Evolutionary conservation across 331 rosid genomes (phyloP).

Genomic region (Phaseolus coccineus): DNA sequence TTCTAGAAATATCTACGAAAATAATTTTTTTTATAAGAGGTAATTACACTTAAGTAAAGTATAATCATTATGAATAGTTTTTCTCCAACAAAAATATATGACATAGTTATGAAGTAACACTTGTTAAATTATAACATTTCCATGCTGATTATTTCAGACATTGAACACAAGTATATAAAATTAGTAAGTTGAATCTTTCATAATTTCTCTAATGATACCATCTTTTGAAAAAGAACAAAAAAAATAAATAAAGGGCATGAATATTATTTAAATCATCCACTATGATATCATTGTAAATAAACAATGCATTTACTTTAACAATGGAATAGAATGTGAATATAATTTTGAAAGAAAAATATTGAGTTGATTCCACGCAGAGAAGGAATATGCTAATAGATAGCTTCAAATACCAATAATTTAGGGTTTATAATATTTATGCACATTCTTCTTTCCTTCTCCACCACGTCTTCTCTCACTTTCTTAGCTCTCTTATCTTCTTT

Average conservation of each 20-base stretch:
- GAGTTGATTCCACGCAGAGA: conserved; percentile 48
- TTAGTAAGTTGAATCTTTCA: neutral
- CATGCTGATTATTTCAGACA: no score
- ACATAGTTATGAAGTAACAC: no score
- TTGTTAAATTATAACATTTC: no score
- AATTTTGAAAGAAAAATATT: conserved; percentile 24
- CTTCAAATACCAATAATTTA: conserved; percentile 36
- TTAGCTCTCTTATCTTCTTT: neutral
- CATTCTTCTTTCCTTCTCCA: conserved; percentile 16
- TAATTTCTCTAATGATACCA: neutral
- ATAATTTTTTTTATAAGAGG: no score
- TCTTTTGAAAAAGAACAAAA: neutral
- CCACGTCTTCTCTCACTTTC: conserved; percentile 7
- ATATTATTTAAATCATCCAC: conserved; percentile 31
- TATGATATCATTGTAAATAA: conserved; percentile 38
- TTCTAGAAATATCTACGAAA: no score
- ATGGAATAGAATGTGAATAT: conserved; percentile 42
- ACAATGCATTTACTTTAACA: conserved; percentile 41
- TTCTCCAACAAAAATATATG: no score
- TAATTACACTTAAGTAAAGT: no score
- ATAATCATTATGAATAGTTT: no score
- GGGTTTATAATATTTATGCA: neutral
- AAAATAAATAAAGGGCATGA: neutral
- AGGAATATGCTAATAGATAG: conserved; percentile 58
- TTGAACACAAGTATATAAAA: no score